Percentiles rank a stretch among this genome's conserved stretches.
Evolutionary conservation across 306 rosid species (phyloP).

Genomic region (Malus asiatica): DNA sequence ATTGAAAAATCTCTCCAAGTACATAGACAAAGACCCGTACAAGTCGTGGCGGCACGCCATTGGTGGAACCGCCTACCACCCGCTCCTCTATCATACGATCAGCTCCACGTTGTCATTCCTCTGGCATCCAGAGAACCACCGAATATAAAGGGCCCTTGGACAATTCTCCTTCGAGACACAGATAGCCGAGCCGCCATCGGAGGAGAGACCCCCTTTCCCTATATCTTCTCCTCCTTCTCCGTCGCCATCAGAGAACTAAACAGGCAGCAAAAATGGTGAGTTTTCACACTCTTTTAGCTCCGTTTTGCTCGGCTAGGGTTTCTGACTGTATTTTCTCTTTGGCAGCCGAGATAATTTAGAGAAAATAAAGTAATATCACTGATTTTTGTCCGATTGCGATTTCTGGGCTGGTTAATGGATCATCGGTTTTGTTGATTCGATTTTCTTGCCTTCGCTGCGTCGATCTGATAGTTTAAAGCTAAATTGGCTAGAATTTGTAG

Average conservation of each 20-base stretch:
- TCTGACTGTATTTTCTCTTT: background rate
- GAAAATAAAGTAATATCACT: background rate
- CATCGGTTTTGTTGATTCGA: background rate
- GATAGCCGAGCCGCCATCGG: constrained; percentile 11
- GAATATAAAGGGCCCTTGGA: background rate
- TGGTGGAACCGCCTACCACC: background rate
- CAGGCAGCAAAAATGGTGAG: constrained; percentile 17
- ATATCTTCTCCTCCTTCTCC: constrained; percentile 9
- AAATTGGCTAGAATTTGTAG: background rate
- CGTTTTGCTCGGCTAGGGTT: background rate
- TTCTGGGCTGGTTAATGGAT: background rate
- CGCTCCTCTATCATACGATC: background rate
- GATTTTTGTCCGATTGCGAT: background rate
- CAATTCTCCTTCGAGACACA: background rate
- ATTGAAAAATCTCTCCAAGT: too few relatives aligned
- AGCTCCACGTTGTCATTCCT: constrained; percentile 1
- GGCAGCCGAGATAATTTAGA: background rate
- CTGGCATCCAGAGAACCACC: background rate
- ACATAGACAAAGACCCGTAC: background rate
- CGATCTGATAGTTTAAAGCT: background rate
- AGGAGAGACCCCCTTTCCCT: constrained; percentile 1
- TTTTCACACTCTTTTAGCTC: background rate
- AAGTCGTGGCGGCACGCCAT: constrained; percentile 11
- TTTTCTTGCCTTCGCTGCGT: background rate
- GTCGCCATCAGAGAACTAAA: background rate